Conservation (phyloP, 441 rosid species). For the Adansonia madagascariensis region DNA sequence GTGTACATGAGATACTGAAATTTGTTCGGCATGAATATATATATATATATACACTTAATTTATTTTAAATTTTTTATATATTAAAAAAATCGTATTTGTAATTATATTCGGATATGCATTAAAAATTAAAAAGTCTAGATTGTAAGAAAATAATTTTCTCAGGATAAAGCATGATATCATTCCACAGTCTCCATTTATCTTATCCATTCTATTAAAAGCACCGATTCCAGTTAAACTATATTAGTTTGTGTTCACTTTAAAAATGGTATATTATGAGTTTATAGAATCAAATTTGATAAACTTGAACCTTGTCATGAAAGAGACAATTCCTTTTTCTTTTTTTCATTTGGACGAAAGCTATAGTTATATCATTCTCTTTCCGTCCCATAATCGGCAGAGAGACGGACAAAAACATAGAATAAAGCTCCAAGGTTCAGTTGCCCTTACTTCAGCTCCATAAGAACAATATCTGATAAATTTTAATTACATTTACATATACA, state of each 20-base stretch:
- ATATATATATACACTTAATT: background rate
- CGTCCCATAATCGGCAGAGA: slow-evolving; percentile 18
- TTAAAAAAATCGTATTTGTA: background rate
- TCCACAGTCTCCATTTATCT: background rate
- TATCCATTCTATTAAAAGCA: slow-evolving; percentile 14
- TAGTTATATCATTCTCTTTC: slow-evolving; percentile 6
- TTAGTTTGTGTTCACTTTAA: slow-evolving; percentile 7
- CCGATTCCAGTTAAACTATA: background rate
- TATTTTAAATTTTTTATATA: background rate
- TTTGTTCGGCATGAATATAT: background rate
- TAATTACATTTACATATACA: background rate
- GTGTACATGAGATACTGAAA: background rate
- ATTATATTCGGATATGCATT: no score
- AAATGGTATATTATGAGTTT: background rate
- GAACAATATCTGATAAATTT: background rate
- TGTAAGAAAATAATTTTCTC: background rate
- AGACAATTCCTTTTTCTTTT: background rate
- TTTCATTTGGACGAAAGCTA: background rate
- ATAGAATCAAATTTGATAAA: background rate
- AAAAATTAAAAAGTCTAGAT: no score
- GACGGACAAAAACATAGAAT: background rate
- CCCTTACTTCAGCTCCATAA: background rate
- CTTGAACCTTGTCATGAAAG: slow-evolving; percentile 5
- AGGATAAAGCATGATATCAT: background rate
- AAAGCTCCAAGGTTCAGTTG: background rate